phyloP scores from a whole-genome alignment of 1,139 yeast species.

The Yamadazyma epiphylla region DNA sequence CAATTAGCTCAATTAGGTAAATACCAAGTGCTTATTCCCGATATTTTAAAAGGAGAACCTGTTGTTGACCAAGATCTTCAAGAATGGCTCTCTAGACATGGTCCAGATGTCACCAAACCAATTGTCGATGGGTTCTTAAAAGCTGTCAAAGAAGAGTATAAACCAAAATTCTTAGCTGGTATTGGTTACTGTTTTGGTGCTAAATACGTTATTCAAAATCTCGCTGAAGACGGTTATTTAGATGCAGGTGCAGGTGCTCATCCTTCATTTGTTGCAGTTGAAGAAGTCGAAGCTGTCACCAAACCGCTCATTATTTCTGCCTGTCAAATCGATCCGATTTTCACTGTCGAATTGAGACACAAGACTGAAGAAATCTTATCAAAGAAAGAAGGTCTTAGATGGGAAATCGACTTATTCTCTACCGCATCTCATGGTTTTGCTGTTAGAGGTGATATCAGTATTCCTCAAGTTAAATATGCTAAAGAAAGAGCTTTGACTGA shows the following conservation, averaged over 20 bases:
- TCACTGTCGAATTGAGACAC: conserved; percentile 59
- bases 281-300: conserved; percentile 54
- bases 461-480: conserved; percentile 59
- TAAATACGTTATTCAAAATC: conserved; percentile 54
- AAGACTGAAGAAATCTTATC: conserved; percentile 55
- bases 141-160: conserved; percentile 36
- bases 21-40: conserved; percentile 70
- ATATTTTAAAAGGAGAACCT: conserved; percentile 60
- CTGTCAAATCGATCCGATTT: conserved; percentile 64
- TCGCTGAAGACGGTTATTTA: conserved; percentile 43
- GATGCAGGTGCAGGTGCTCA: conserved; percentile 75
- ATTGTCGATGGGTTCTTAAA: conserved; percentile 40
- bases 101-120: conserved; percentile 39
- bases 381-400: conserved; percentile 40
- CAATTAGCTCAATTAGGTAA: conserved; percentile 55
- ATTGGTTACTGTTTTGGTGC: conserved; percentile 90
- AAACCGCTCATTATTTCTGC: conserved; percentile 68
- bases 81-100: conserved; percentile 56
- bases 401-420: conserved; percentile 56
- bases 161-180: conserved; percentile 53
- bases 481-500: conserved; percentile 64
- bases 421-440: conserved; percentile 74
- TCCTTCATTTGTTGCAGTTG: conserved; percentile 67
- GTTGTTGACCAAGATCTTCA: conserved; percentile 19
- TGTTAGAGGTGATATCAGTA: conserved; percentile 64